Evolutionary conservation across 75 land plant species (phyloP), one percentile per base, ranked within the genome.

Genomic region (Sequoiadendron giganteum): DNA sequence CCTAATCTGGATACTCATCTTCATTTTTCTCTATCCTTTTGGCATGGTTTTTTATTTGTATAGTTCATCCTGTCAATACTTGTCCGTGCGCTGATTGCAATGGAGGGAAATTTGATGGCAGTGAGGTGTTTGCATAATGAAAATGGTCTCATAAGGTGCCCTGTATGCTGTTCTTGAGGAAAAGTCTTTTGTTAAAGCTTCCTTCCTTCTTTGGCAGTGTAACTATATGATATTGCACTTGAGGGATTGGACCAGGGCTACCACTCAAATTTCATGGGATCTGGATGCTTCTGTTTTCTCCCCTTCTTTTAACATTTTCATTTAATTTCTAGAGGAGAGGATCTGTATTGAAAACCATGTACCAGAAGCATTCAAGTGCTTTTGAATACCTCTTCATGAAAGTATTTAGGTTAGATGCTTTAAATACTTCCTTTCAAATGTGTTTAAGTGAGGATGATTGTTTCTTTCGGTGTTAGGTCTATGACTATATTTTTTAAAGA

Each of bases 41-140:
- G 38, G 38, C 0, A 36, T 36, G 38, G 38, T 0, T 0, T 36
- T 36, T 36, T 36, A 36, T 36, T 36, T 36, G 38, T 0, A 36
- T 36, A 36, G 38, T 36, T 36, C 38, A 36, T 36, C 38, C 0
- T 36, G 0, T 36, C 38, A 36, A 36, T 36, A 36, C 38, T 36
- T 36, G 0, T 55, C 95, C 93, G 0, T 96, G 98, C 91, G 90
- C 89, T 61, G 91, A 91, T 0, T 96, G 98, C 85, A 89, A 90
- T 30, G 98, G 96, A 92, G 70, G 86, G 81, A 8, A 61, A 40
- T 48, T 86, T 86, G 38, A 84, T 90, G n/a, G 85, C 86, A 58
- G 61, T 93, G 10, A 95, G 96, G 34, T 91, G 89, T 5, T 91
- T 94, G 78, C 95, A 96, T 87, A 96, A 96, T 85, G 98, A 96